Evolutionary conservation across 495 filamentous ascomycete genomes (phyloP).

Genomic region (Talaromyces thailandensis): DNA sequence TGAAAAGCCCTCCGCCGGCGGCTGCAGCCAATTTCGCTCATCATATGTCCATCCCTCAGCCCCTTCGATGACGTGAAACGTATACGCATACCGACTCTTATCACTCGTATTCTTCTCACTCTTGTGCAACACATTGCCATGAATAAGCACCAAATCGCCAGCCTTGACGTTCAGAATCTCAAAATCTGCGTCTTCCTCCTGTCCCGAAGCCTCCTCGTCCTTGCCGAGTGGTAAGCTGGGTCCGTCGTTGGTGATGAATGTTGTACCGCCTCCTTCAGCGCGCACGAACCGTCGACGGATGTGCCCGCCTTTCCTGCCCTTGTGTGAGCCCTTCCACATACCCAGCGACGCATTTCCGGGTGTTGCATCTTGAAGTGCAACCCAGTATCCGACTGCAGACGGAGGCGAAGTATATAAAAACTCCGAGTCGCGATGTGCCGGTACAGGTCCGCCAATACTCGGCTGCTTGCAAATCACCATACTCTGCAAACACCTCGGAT

Average conservation of each 20-base stretch:
- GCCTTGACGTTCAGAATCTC: constrained; percentile 74
- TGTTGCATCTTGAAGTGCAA: constrained; percentile 87
- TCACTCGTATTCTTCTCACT: constrained; percentile 82
- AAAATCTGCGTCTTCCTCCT: constrained; percentile 41
- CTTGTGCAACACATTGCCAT: constrained; percentile 94
- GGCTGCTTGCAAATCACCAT: constrained; percentile 99
- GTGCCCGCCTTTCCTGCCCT: constrained; percentile 27
- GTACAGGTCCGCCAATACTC: constrained; percentile 84
- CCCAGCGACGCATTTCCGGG: constrained; percentile 77
- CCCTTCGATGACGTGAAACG: constrained; percentile 93
- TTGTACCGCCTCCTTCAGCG: constrained; percentile 42
- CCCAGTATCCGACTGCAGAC: constrained; percentile 88
- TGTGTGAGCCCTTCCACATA: constrained; percentile 74
- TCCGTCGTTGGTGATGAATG: constrained; percentile 44
- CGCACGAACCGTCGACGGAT: constrained; percentile 70
- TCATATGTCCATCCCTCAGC: constrained; percentile 67
- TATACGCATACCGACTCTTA: constrained; percentile 90
- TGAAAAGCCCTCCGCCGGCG: constrained; percentile 67
- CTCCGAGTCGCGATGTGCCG: constrained; percentile 80
- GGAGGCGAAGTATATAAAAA: constrained; percentile 92
- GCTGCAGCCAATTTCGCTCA: constrained; percentile 86
- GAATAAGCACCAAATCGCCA: constrained; percentile 83
- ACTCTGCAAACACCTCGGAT: constrained; percentile 75
- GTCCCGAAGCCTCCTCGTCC: constrained; percentile 22
- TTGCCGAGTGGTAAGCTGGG: constrained; percentile 34